These are phyloP conservation scores for Irpex sp. DNA, from an alignment of 1,284 basidiomycete genomes.

Conservation along the genomic window DNA sequence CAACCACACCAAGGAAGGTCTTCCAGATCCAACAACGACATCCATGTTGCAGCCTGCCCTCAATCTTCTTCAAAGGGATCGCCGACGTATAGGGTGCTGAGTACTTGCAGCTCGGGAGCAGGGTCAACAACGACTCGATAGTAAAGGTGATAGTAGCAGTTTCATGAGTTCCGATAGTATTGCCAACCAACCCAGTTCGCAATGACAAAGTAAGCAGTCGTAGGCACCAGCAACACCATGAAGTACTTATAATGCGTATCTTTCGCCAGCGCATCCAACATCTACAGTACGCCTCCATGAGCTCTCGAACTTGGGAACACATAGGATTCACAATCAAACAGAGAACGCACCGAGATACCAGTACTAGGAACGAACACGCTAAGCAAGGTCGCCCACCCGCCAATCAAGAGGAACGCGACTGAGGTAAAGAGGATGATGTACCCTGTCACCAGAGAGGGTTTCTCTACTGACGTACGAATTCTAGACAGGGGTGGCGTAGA, in stretches of 20 bases:
- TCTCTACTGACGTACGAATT: slow-evolving; percentile 4
- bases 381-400: slow-evolving; percentile 61
- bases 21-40: too few relatives aligned
- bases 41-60: too few relatives aligned
- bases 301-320: neutral
- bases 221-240: slow-evolving; percentile 73
- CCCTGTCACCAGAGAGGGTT: slow-evolving; percentile 33
- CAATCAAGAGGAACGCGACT: slow-evolving; percentile 50
- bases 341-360: slow-evolving; percentile 42
- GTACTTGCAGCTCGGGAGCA: too few relatives aligned
- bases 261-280: slow-evolving; percentile 55
- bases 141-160: neutral
- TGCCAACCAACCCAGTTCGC: slow-evolving; percentile 98
- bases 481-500: neutral
- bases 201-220: slow-evolving; percentile 84
- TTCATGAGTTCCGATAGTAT: slow-evolving; percentile 82
- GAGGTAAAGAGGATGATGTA: slow-evolving; percentile 47
- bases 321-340: neutral
- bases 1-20: too few relatives aligned
- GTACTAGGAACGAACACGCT: slow-evolving; percentile 59
- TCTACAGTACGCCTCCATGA: slow-evolving; percentile 31
- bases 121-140: too few relatives aligned
- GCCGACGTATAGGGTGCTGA: too few relatives aligned
- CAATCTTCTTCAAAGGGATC: too few relatives aligned
- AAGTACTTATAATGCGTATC: slow-evolving; percentile 93